Evolutionary conservation across 805 yeast genomes (phyloP), one percentile per base, ranked within the genome.

Genomic region (Middelhovenomyces tepae): DNA sequence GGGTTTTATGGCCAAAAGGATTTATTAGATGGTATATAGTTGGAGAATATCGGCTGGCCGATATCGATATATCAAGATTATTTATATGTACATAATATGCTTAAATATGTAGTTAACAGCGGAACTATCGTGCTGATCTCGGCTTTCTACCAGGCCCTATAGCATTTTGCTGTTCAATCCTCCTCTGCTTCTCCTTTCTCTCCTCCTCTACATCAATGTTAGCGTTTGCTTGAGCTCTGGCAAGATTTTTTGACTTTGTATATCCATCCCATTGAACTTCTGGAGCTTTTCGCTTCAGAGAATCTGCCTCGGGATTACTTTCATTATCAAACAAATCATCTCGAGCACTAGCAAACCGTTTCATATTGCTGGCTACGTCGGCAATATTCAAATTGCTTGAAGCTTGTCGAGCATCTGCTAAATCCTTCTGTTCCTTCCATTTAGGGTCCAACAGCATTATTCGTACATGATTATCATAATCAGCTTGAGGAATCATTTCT

Each of bases 361-460:
- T 60, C 18, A 63, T 43, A 37, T 64, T 64, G 22, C 42, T 53
- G 5, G 60, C 56, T 5, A 53, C 65, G 8, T 55, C 54, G 8
- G 44, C 42, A 7, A 47, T 45, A 10, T 51, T 52, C 35, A 62
- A 39, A 33, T 64, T 63, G 4, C 64, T 45, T 8, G 52, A 42
- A 5, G 56, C 45, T 19, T 35, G 42, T 14, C 60, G 53, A 9
- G 51, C 49, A 16, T 46, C 53, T 7, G 53, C 59, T 19, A 46
- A 37, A 1, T 48, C 57, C 47, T 73, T 75, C 53, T 84, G 85
- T 36, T 73, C 74, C 43, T 73, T 69, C 57, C 82, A 83, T 43
- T 72, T 64, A 2, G 95, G 94, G 54, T 87, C 94, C 28, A 87
- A 59, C 22, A 83, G 60, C 35, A 80, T 60, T 10, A 75, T 69